phyloP scores from a whole-genome alignment of 192 early-diverging fungal species.

The Entomortierella lignicola region DNA sequence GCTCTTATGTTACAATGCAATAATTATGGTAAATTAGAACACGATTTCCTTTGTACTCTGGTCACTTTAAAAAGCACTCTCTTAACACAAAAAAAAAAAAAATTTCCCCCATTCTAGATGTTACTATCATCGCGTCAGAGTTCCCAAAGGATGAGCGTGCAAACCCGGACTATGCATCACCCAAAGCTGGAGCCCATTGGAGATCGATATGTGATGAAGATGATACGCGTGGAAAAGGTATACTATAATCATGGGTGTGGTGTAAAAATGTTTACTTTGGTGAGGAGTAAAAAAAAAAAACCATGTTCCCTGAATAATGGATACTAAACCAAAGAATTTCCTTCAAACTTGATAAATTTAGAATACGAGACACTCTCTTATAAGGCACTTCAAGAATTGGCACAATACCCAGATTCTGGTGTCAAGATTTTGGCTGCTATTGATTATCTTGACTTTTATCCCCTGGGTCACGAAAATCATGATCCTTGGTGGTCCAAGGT shows the following conservation, averaged over 20 bases:
- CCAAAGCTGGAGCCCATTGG: conserved; percentile 65
- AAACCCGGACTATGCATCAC: conserved; percentile 62
- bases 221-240: conserved; percentile 54
- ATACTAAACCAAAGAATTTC: too few species aligned
- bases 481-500: conserved; percentile 60
- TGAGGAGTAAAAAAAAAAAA: too few species aligned
- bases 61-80: too few species aligned
- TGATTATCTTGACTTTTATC: conserved; percentile 56
- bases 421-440: conserved; percentile 44
- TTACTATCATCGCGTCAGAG: conserved; percentile 71
- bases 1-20: conserved; percentile 72
- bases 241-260: background rate
- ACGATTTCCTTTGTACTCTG: background rate
- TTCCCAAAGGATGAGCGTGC: conserved; percentile 59
- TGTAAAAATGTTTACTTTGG: too few species aligned
- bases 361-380: conserved; percentile 56
- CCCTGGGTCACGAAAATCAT: conserved; percentile 26
- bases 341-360: conserved; percentile 1
- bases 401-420: conserved; percentile 55
- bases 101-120: conserved; percentile 49
- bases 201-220: conserved; percentile 43
- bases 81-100: too few species aligned
- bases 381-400: conserved; percentile 56
- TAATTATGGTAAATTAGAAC: conserved; percentile 51
- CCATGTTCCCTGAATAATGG: background rate